Evolutionary conservation across 257 asterid genomes (phyloP), one percentile per base, ranked within the genome.

Genomic region (Datura wrightii): DNA sequence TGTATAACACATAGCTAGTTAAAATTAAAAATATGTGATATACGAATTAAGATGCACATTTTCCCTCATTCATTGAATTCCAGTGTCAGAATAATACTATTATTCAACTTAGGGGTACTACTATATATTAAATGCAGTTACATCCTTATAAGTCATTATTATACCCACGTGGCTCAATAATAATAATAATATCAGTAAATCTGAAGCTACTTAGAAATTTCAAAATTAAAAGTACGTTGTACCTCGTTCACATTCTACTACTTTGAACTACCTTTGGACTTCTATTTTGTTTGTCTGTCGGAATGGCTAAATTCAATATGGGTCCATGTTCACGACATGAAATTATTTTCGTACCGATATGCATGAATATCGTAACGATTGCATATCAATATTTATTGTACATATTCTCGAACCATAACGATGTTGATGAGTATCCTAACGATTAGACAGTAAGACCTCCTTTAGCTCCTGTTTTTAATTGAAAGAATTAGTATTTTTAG

Each of bases 121-220:
- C 18, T 6, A 2, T 2, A 31, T 13, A 76, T 50, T 76, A 76
- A 76, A 48, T 76, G 4, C 0, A 0, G 82, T 76, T 50, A 48
- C 56, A 60, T 48, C 18, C 15, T 39, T n/a, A n/a, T n/a, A n/a
- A 44, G 10, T 6, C n/a, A 78, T 58, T 59, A 62, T 19, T 63
- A 63, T 8, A 82, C 44, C 59, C 79, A 60, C 60, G 50, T 46
- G 84, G 63, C 7, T 46, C 46, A 63, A 67, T 46, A 42, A 15
- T 80, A 34, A 37, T 37, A 80, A 24, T 24, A 24, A 24, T 24
- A 24, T 24, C 31, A 24, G 31, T 19, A 42, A 54, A 53, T 44
- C 10, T 7, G 84, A 82, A 82, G 48, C 76, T 63, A 11, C 79
- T 19, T 39, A n/a, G n/a, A 63, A 82, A 41, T 63, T 82, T 82